These are phyloP conservation scores for Saccharomycopsis olivae DNA, from an alignment of 805 yeast genomes.

Conservation along the genomic window DNA sequence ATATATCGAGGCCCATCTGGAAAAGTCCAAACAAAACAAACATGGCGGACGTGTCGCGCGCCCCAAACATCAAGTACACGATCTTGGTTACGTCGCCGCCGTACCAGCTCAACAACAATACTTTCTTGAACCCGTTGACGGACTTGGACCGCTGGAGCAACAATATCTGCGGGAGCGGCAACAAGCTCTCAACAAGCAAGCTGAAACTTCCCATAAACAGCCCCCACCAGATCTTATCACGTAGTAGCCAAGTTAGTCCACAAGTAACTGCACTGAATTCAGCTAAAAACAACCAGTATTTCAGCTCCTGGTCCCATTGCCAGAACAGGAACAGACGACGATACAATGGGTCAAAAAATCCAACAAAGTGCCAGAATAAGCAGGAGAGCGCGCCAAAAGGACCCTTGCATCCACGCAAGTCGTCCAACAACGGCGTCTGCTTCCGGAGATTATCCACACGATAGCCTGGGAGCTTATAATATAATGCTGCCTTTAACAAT, in stretches of 20 bases:
- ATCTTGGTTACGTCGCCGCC: slow-evolving; percentile 81
- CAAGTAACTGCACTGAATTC: slow-evolving; percentile 34
- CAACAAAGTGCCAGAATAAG: slow-evolving; percentile 31
- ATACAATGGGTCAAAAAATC: slow-evolving; percentile 62
- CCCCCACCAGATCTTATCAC: slow-evolving; percentile 30
- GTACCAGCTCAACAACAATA: slow-evolving; percentile 73
- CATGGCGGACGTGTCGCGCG: slow-evolving; percentile 52
- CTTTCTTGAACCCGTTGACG: slow-evolving; percentile 68
- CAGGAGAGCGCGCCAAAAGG: too few species aligned
- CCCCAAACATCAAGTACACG: slow-evolving; percentile 64
- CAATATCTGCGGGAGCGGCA: slow-evolving; percentile 74
- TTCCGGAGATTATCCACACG: not conserved
- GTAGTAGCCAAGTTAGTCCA: slow-evolving; percentile 31
- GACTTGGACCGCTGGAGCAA: slow-evolving; percentile 54
- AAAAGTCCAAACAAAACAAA: slow-evolving; percentile 65
- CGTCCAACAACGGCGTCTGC: too few species aligned
- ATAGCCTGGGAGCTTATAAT: slow-evolving; percentile 31
- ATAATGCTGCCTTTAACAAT: slow-evolving; percentile 51
- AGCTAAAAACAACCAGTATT: slow-evolving; percentile 54
- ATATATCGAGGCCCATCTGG: slow-evolving; percentile 66
- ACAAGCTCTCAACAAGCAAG: slow-evolving; percentile 56
- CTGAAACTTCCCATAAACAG: slow-evolving; percentile 49
- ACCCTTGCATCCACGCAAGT: too few species aligned
- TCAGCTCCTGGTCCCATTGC: slow-evolving; percentile 66
- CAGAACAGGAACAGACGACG: slow-evolving; percentile 60